Evolutionary conservation across 2,329 filamentous ascomycete species (phyloP), one percentile per base, ranked within the genome.

Genomic region (Alternaria incomplexa): DNA sequence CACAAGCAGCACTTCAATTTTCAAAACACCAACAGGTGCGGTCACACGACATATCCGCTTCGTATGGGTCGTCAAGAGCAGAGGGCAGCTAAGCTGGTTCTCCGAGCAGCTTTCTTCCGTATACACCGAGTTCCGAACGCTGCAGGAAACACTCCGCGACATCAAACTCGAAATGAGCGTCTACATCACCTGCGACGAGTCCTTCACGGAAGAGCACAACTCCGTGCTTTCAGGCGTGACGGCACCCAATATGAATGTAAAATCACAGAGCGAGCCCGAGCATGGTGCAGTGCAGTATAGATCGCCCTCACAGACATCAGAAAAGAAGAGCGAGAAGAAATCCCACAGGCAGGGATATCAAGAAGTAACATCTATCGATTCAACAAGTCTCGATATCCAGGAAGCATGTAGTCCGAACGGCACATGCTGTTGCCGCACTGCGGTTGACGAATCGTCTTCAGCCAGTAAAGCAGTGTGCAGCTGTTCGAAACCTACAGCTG

Each of bases 41-140:
- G 83, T 82, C 7, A 86, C 84, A 0, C 81, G 85, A 47, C 80
- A 82, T 43, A 77, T 88, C 28, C 83, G 83, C 1, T 87, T 88
- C 63, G 79, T 88, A 10, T 89, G 87, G 87, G 84, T 88, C 6
- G 82, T 89, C 57, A 88, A 86, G 70, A 83, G 83, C n/a, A 81
- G 80, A 5, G 79, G 80, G 1, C 84, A 87, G 50, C 72, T 88
- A 3, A 79, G 75, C 13, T 89, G 86, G 84, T 87, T 89, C 62
- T 77, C 81, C 2, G 69, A 77, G 4, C 83, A 88, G 67, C 78
- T 90, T 2, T 80, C 82, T 1, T 73, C 79, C 9, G 80, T 85
- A 3, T 69, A 82, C 13, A 68, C 76, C 3, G 83, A 86, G 47
- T 80, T 85, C 36, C 71, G 82, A 23, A 65, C 63, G 20, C 78